Evolutionary conservation across 768 basidiomycete species (phyloP).

Genomic region (Grammothele lineata): DNA sequence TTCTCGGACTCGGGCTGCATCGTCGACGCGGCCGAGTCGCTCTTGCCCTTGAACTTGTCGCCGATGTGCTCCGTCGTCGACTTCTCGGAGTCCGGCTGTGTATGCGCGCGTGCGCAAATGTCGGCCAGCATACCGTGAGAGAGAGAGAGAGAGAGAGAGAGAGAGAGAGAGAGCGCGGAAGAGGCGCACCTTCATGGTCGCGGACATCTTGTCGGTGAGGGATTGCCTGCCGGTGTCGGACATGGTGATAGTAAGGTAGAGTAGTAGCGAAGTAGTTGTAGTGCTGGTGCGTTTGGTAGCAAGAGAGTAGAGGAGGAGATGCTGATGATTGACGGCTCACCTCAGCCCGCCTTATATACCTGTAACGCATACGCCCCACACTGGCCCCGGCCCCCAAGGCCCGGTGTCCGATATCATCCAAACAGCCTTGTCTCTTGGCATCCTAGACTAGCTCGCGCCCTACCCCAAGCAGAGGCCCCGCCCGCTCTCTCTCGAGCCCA

Average conservation of each 20-base stretch:
- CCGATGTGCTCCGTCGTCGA: constrained; percentile 34
- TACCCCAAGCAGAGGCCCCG: too few relatives aligned
- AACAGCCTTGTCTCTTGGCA: too few relatives aligned
- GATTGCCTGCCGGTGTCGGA: constrained; percentile 32
- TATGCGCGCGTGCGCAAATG: too few relatives aligned
- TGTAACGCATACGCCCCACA: too few relatives aligned
- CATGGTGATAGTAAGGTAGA: constrained; percentile 24
- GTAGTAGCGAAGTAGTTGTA: neutral
- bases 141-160: neutral
- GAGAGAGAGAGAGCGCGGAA: neutral
- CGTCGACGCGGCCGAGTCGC: constrained; percentile 27
- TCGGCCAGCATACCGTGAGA: neutral
- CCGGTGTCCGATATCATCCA: too few relatives aligned
- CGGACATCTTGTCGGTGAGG: constrained; percentile 32
- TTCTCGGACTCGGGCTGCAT: constrained; percentile 31
- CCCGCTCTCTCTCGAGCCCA: too few relatives aligned
- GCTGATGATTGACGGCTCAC: neutral
- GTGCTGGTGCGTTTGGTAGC: too few relatives aligned
- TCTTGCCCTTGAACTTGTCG: constrained; percentile 31
- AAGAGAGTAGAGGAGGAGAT: neutral
- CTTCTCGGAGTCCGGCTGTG: constrained; percentile 34
- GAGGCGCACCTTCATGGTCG: constrained; percentile 28
- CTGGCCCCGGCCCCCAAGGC: too few relatives aligned
- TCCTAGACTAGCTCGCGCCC: too few relatives aligned
- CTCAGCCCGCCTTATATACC: neutral